These are phyloP conservation scores for Penicillium psychrofluorescens DNA, from an alignment of 495 filamentous ascomycete species.

Conservation along the genomic window DNA sequence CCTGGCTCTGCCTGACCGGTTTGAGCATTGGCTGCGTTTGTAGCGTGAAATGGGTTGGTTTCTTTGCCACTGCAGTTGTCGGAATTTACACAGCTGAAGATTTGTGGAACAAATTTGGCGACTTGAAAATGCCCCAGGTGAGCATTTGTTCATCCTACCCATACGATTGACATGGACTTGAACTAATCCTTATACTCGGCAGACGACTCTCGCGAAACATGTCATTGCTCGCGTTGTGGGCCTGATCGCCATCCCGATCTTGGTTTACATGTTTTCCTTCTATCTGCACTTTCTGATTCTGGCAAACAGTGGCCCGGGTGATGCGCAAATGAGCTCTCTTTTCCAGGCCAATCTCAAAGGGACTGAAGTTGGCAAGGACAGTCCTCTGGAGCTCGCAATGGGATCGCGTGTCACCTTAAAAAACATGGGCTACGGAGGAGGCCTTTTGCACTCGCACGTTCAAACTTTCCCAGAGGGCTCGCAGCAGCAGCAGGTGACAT, in stretches of 20 bases:
- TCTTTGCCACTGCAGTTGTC: constrained; percentile 90
- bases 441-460: constrained; percentile 94
- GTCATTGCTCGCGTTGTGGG: constrained; percentile 73
- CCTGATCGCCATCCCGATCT: constrained; percentile 75
- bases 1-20: constrained; percentile 86
- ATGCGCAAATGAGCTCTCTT: constrained; percentile 98
- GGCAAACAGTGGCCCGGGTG: constrained; percentile 89
- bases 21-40: constrained; percentile 94
- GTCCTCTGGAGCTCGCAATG: constrained; percentile 81
- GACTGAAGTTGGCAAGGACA: constrained; percentile 88
- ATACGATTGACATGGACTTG: not conserved
- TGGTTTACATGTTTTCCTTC: constrained; percentile 93
- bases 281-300: constrained; percentile 88
- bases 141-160: constrained; percentile 6
- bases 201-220: constrained; percentile 70
- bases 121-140: constrained; percentile 81
- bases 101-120: constrained; percentile 96
- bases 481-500: constrained; percentile 90
- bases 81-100: constrained; percentile 95
- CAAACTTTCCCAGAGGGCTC: constrained; percentile 96
- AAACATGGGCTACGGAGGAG: constrained; percentile 98
- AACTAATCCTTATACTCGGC: not conserved
- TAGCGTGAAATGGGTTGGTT: constrained; percentile 96
- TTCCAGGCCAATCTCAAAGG: constrained; percentile 95
- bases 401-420: constrained; percentile 91